Conservation (phyloP, 345 rosid genomes). For the Brassica cretica region DNA sequence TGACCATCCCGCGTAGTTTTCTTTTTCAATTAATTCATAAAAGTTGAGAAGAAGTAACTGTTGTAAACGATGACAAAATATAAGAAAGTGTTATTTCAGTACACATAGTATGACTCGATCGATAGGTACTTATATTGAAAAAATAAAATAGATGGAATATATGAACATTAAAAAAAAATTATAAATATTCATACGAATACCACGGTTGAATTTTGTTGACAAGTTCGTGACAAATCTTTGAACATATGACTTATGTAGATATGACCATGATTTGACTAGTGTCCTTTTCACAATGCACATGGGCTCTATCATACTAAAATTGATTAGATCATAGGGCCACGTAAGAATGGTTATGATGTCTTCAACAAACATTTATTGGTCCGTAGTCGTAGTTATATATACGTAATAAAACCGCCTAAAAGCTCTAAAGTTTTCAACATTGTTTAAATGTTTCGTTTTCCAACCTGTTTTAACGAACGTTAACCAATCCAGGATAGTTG, state of each 20-base stretch:
- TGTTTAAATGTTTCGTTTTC: slow-evolving; percentile 67
- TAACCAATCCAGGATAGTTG: slow-evolving; percentile 2
- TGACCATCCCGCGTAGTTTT: not conserved
- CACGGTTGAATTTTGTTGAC: slow-evolving; percentile 20
- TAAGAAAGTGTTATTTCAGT: not conserved
- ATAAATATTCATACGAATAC: not conserved
- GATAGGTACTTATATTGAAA: too few species aligned
- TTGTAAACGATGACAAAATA: not conserved
- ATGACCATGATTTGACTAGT: slow-evolving; percentile 13
- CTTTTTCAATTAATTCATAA: not conserved
- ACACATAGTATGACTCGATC: not conserved
- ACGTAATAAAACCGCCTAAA: slow-evolving; percentile 58
- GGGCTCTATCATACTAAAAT: not conserved
- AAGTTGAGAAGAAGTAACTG: not conserved
- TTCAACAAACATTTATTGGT: slow-evolving; percentile 13
- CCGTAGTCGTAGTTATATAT: slow-evolving; percentile 49
- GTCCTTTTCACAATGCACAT: not conserved
- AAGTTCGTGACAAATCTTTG: not conserved
- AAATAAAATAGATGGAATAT: not conserved
- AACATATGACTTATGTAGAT: not conserved
- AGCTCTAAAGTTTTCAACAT: slow-evolving; percentile 57
- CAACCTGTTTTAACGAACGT: slow-evolving; percentile 40
- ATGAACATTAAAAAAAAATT: not conserved
- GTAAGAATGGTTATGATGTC: not conserved
- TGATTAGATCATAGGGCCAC: not conserved